Conservation (phyloP, 805 yeast species). For the Myxozyma lipomycoides region DNA sequence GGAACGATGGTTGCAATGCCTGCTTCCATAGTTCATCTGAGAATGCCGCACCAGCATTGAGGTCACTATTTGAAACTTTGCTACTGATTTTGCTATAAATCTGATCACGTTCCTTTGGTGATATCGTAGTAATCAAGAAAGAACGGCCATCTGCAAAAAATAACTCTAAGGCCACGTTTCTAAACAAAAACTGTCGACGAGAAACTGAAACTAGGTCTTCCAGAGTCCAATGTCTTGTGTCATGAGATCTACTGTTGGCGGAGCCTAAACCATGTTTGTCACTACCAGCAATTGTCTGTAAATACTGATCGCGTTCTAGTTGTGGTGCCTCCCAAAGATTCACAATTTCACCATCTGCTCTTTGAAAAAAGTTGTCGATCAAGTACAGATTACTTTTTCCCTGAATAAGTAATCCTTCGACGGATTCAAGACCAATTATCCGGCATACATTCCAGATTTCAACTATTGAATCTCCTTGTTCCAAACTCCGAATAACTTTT, state of each 20-base stretch:
- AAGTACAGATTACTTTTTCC: constrained; percentile 65
- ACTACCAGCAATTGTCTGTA: constrained; percentile 55
- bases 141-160: constrained; percentile 72
- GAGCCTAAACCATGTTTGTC: constrained; percentile 34
- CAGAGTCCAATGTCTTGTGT: constrained; percentile 50
- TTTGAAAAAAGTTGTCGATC: constrained; percentile 62
- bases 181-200: constrained; percentile 66
- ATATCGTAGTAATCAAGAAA: constrained; percentile 60
- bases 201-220: constrained; percentile 59
- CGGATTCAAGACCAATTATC: constrained; percentile 69
- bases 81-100: constrained; percentile 50
- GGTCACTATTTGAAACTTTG: constrained; percentile 43
- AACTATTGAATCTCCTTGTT: constrained; percentile 65
- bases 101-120: constrained; percentile 51
- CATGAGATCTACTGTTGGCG: constrained; percentile 18
- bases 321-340: constrained; percentile 64
- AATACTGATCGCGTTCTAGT: constrained; percentile 61
- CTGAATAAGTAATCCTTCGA: constrained; percentile 68
- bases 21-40: constrained; percentile 26
- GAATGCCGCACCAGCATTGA: constrained; percentile 32
- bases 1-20: constrained; percentile 25
- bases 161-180: constrained; percentile 79
- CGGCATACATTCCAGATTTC: constrained; percentile 72
- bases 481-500: constrained; percentile 65
- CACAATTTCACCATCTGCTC: constrained; percentile 51